These are phyloP conservation scores for Aspergillus neoniger DNA, from an alignment of 2,329 filamentous ascomycete genomes.

Conservation along the genomic window DNA sequence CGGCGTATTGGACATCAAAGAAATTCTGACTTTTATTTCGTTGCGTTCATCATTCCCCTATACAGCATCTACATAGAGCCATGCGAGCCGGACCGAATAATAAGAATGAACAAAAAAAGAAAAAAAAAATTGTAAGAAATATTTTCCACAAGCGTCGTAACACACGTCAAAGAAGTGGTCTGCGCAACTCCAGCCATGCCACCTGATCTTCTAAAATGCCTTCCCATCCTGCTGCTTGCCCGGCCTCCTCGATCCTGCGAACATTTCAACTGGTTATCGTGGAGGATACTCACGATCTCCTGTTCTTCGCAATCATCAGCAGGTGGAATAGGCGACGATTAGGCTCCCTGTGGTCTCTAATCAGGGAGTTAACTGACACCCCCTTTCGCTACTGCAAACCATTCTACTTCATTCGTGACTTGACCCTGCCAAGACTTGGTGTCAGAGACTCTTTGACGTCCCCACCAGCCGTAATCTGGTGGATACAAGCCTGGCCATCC, in stretches of 20 bases:
- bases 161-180: conserved; percentile 32
- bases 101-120: conserved; percentile 28
- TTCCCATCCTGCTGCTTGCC: conserved; percentile 18
- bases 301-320: conserved; percentile 14
- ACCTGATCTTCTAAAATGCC: conserved; percentile 24
- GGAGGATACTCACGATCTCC: conserved; percentile 9
- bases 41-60: conserved; percentile 19
- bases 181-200: conserved; percentile 31
- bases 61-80: conserved; percentile 28
- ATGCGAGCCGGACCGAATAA: conserved; percentile 22
- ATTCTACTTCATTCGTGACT: conserved; percentile 15
- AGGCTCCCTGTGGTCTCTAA: conserved; percentile 36
- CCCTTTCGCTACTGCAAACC: conserved; percentile 34
- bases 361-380: conserved; percentile 33
- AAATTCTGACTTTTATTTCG: conserved; percentile 9
- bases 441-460: conserved; percentile 18
- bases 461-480: conserved; percentile 16
- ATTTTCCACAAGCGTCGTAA: conserved; percentile 36
- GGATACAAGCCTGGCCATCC: conserved; percentile 17
- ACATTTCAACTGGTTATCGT: conserved; percentile 10
- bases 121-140: conserved; percentile 25
- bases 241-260: conserved; percentile 11
- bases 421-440: conserved; percentile 22
- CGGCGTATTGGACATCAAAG: background rate
- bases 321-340: conserved; percentile 20